These are phyloP conservation scores for Chrysoporthe cubensis DNA, from an alignment of 2,329 filamentous ascomycete genomes.

Conservation along the genomic window DNA sequence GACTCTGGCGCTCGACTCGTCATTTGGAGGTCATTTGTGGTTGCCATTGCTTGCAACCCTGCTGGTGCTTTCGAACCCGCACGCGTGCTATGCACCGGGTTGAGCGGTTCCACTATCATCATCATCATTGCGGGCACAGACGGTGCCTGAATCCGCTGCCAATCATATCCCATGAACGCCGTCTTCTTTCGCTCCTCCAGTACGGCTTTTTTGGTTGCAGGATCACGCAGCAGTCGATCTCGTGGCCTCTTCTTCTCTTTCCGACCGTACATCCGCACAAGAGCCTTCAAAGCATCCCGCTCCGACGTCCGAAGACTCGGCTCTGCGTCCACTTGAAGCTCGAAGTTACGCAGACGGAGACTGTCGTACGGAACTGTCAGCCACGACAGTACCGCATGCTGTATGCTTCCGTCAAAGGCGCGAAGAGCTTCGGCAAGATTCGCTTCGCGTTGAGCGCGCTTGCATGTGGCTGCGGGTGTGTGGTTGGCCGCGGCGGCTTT, in stretches of 20 bases:
- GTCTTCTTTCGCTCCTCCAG: constrained; percentile 79
- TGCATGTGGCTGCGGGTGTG: not conserved
- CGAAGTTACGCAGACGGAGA: constrained; percentile 51
- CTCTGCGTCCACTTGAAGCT: constrained; percentile 51
- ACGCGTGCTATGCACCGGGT: not conserved
- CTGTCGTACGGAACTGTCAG: constrained; percentile 54
- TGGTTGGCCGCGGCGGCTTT: not conserved
- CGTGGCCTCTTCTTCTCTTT: constrained; percentile 78
- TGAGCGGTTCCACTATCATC: not conserved
- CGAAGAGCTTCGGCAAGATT: constrained; percentile 41
- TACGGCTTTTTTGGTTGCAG: constrained; percentile 65
- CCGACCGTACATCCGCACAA: constrained; percentile 55
- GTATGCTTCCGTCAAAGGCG: constrained; percentile 46
- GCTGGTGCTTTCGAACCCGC: not conserved
- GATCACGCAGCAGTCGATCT: constrained; percentile 84
- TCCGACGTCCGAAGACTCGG: constrained; percentile 40
- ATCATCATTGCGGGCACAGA: not conserved
- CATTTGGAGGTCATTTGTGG: not conserved
- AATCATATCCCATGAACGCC: constrained; percentile 90
- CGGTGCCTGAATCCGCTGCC: constrained; percentile 56
- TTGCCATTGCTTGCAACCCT: not conserved
- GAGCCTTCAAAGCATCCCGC: constrained; percentile 52
- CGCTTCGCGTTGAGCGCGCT: constrained; percentile 28
- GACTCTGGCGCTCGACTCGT: too few species aligned
- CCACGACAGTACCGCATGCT: constrained; percentile 49